Conservation (phyloP, 768 basidiomycete species). For the Tricholoma bakamatsutake region DNA sequence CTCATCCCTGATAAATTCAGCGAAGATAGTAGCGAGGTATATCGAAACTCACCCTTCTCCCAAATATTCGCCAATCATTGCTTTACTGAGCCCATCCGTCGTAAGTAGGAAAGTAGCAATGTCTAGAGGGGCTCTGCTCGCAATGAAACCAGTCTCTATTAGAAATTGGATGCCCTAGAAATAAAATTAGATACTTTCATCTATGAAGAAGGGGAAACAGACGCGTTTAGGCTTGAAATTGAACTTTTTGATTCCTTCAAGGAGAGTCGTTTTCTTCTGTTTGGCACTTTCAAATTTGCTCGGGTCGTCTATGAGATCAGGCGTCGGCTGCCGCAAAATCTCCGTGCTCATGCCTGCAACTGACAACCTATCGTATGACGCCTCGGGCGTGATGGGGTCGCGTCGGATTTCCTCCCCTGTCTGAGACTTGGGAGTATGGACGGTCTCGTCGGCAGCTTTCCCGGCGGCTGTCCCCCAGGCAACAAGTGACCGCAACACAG, state of each 20-base stretch:
- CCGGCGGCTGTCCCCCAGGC: constrained; percentile 73
- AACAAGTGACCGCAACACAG: constrained; percentile 85
- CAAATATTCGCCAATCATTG: constrained; percentile 96
- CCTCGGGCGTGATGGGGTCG: constrained; percentile 51
- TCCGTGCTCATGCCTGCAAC: constrained; percentile 44
- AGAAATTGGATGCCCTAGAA: constrained; percentile 83
- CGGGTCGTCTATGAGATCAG: constrained; percentile 86
- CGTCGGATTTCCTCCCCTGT: constrained; percentile 46
- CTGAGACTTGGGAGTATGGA: constrained; percentile 37
- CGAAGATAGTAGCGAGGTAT: background rate
- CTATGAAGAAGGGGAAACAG: constrained; percentile 17
- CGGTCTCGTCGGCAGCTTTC: constrained; percentile 37
- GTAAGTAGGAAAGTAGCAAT: constrained; percentile 81
- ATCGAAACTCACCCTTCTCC: constrained; percentile 78
- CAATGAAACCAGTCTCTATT: constrained; percentile 82
- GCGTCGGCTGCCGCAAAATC: constrained; percentile 59
- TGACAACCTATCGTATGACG: constrained; percentile 50
- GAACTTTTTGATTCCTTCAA: constrained; percentile 96
- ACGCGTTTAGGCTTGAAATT: constrained; percentile 98
- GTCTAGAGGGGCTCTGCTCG: constrained; percentile 61
- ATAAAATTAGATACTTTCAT: constrained; percentile 2
- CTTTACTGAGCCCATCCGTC: constrained; percentile 91
- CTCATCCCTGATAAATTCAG: constrained; percentile 57
- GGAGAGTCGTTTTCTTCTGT: constrained; percentile 88
- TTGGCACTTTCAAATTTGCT: constrained; percentile 91